phyloP scores from a whole-genome alignment of 495 filamentous ascomycete species.

The Parathielavia hyrcaniae region DNA sequence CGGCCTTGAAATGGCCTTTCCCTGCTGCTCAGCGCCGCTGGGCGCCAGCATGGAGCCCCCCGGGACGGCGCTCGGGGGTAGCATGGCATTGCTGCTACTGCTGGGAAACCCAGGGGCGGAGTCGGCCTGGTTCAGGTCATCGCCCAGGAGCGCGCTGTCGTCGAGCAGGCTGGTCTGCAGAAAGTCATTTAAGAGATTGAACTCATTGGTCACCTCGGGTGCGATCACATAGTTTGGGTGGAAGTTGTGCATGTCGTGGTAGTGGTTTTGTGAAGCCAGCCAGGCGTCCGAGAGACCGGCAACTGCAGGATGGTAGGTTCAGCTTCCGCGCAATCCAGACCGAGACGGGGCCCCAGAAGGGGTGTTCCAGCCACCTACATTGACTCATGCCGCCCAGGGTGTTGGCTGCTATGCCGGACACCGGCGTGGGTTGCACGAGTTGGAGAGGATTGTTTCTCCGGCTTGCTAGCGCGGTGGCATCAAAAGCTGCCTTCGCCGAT shows the following conservation, averaged over 20 bases:
- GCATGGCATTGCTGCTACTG: constrained; percentile 35
- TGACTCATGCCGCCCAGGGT: constrained; percentile 58
- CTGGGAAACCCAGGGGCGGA: constrained; percentile 28
- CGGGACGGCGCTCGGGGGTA: constrained; percentile 37
- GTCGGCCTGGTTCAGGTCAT: constrained; percentile 47
- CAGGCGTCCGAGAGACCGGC: constrained; percentile 50
- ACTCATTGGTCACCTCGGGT: constrained; percentile 90
- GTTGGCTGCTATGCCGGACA: constrained; percentile 49
- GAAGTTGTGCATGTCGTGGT: constrained; percentile 88
- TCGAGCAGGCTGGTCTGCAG: constrained; percentile 81
- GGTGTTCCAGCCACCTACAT: constrained; percentile 56
- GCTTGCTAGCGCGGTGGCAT: constrained; percentile 34
- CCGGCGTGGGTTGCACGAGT: constrained; percentile 52
- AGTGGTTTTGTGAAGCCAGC: constrained; percentile 63
- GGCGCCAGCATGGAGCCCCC: constrained; percentile 39
- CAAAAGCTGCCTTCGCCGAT: constrained; percentile 38
- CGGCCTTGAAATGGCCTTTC: constrained; percentile 54
- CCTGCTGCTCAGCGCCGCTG: constrained; percentile 46
- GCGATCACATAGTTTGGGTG: constrained; percentile 95
- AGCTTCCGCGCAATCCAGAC: constrained; percentile 29
- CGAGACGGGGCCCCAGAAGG: constrained; percentile 15
- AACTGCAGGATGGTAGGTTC: constrained; percentile 38
- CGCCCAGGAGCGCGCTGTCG: constrained; percentile 60
- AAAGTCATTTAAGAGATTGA: constrained; percentile 93
- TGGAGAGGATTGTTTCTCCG: constrained; percentile 43